Evolutionary conservation across 176 grass and related monocot genomes (phyloP).

Genomic region (Alopecurus myosuroides): DNA sequence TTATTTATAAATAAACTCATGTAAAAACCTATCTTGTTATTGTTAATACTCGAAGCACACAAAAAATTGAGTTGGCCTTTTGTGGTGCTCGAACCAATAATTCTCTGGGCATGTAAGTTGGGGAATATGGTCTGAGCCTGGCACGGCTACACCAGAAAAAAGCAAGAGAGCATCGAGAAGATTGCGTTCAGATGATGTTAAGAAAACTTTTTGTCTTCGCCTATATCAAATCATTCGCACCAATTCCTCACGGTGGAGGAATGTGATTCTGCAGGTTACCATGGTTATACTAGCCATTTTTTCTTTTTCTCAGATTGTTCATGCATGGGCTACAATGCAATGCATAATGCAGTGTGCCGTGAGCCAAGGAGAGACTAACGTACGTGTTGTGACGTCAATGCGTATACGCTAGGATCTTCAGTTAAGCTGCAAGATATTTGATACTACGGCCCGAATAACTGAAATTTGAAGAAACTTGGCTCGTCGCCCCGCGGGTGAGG

Average conservation of each 20-base stretch:
- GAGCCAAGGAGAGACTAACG: neutral
- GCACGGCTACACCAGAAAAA: neutral
- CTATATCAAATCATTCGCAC: neutral
- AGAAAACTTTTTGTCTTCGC: neutral
- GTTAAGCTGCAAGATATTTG: neutral
- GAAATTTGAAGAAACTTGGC: neutral
- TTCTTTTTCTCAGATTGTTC: neutral
- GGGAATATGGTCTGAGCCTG: neutral
- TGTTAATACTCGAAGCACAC: too few relatives aligned
- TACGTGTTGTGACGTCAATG: neutral
- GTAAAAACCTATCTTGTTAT: too few relatives aligned
- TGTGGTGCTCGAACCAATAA: neutral
- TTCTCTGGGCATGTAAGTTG: neutral
- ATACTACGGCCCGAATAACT: neutral
- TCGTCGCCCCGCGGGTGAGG: too few relatives aligned
- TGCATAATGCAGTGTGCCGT: neutral
- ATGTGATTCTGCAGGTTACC: conserved; percentile 2
- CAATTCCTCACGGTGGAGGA: neutral
- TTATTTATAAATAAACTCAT: too few relatives aligned
- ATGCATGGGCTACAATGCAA: neutral
- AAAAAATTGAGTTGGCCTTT: neutral
- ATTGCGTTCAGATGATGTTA: neutral
- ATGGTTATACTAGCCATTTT: neutral
- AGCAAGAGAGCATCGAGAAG: neutral
- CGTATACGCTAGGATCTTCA: neutral